Evolutionary conservation across 1,139 yeast genomes (phyloP).

Genomic region (Wickerhamiella infanticola): DNA sequence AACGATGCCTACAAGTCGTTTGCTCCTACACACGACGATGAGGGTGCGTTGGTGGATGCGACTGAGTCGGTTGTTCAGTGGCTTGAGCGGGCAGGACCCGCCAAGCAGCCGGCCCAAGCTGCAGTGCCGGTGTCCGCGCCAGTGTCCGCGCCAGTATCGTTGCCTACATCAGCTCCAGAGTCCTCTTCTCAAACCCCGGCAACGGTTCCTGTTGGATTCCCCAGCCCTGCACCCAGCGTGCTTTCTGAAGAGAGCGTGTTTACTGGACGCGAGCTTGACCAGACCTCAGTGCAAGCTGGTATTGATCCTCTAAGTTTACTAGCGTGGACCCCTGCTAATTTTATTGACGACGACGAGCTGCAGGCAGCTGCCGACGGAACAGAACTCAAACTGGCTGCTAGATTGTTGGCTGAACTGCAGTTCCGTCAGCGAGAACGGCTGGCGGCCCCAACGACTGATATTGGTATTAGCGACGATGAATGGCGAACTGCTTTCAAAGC

Average conservation of each 20-base stretch:
- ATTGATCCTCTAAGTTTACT: conserved; percentile 25
- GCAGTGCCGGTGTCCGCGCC: background rate
- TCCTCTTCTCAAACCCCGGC: background rate
- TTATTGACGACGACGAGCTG: conserved; percentile 38
- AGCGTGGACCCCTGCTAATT: conserved; percentile 39
- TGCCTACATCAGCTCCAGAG: background rate
- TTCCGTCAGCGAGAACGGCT: conserved; percentile 47
- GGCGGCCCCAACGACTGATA: conserved; percentile 13
- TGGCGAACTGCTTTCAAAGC: conserved; percentile 35
- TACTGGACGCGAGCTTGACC: background rate
- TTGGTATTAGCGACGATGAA: conserved; percentile 29
- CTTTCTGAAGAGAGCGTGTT: background rate
- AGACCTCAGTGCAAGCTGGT: background rate
- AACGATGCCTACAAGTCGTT: conserved; percentile 52
- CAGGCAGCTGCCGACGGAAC: conserved; percentile 32
- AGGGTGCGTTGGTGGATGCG: conserved; percentile 47
- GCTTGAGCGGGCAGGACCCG: conserved; percentile 53
- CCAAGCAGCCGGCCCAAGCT: background rate
- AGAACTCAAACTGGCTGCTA: conserved; percentile 42
- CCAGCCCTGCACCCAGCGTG: background rate
- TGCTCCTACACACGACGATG: conserved; percentile 68
- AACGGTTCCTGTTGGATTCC: background rate
- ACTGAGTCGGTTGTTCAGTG: conserved; percentile 55
- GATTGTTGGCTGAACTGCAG: conserved; percentile 42
- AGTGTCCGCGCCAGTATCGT: background rate